Percentiles rank a stretch among this genome's conserved stretches.
Evolutionary conservation across 108 stramenopile genomes (phyloP).

Genomic region (Discostella stelligeroides): DNA sequence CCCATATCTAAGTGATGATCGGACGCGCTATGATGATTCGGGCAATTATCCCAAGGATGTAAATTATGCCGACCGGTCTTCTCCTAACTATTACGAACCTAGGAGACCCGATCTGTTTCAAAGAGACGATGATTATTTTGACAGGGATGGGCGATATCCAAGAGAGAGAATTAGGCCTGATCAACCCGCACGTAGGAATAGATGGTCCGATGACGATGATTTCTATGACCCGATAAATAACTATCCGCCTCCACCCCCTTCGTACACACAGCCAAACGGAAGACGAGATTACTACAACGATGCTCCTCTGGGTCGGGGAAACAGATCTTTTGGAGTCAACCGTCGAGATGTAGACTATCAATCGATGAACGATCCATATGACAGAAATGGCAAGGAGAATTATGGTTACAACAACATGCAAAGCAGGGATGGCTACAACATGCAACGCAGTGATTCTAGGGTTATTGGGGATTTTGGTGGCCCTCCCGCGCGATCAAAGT

Average conservation of each 20-base stretch:
- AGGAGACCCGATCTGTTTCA: conserved; percentile 1
- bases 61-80: background rate
- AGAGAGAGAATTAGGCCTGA: background rate
- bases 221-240: background rate
- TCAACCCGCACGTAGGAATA: background rate
- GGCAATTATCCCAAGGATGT: background rate
- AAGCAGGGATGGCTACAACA: too few species aligned
- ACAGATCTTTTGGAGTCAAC: background rate
- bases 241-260: background rate
- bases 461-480: background rate
- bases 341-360: conserved; percentile 4
- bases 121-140: background rate
- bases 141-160: background rate
- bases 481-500: background rate
- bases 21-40: background rate
- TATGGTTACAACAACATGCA: too few species aligned
- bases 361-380: conserved; percentile 1
- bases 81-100: background rate
- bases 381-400: background rate
- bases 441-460: background rate
- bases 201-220: background rate
- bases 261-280: background rate
- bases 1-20: conserved; percentile 3
- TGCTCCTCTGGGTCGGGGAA: background rate
- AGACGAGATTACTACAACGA: conserved; percentile 8